Conservation (phyloP, 2,329 filamentous ascomycete genomes). For the Calonectria pseudoturangicola region DNA sequence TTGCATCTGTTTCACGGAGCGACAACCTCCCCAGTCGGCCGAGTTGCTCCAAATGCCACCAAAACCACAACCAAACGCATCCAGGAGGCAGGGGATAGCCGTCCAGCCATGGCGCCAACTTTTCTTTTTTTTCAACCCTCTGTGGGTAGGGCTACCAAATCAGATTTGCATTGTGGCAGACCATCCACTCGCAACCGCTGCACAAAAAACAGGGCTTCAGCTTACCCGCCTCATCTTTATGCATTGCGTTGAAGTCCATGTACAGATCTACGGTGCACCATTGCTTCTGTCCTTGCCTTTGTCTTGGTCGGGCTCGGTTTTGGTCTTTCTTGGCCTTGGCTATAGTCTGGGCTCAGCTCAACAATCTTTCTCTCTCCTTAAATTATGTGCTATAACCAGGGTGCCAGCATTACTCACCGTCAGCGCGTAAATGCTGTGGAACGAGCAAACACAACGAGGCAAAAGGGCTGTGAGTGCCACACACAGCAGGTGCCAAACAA, state of each 20-base stretch:
- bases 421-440: slow-evolving; percentile 16
- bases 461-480: slow-evolving; percentile 20
- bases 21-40: slow-evolving; percentile 22
- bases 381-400: slow-evolving; percentile 9
- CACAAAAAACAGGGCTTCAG: background rate
- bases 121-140: slow-evolving; percentile 3
- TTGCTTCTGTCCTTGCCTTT: slow-evolving; percentile 1
- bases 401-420: slow-evolving; percentile 11
- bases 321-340: background rate
- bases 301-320: background rate
- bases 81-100: background rate
- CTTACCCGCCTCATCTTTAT: slow-evolving; percentile 8
- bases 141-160: background rate
- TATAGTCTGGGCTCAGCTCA: background rate
- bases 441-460: slow-evolving; percentile 9
- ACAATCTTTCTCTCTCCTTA: slow-evolving; percentile 22
- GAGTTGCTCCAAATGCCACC: slow-evolving; percentile 28
- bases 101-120: slow-evolving; percentile 8
- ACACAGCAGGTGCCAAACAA: background rate
- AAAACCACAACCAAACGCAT: background rate
- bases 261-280: slow-evolving; percentile 13
- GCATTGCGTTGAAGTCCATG: slow-evolving; percentile 5
- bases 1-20: slow-evolving; percentile 44
- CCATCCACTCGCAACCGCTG: background rate
- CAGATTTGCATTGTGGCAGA: slow-evolving; percentile 1